These are phyloP conservation scores for Candolleomyces aberdarensis DNA, from an alignment of 768 basidiomycete species.

Conservation along the genomic window DNA sequence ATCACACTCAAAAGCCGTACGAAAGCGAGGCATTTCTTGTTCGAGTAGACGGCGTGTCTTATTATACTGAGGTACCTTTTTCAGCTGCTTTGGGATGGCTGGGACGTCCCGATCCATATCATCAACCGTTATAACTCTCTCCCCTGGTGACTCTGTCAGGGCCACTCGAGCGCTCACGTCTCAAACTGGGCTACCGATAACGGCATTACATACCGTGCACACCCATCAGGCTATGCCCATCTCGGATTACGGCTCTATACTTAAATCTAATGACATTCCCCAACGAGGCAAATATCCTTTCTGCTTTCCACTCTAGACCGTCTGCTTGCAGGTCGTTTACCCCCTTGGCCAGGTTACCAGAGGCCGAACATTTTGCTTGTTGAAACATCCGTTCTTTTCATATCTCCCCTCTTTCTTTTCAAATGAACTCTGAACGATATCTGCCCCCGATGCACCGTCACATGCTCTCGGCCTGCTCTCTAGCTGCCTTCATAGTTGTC, in stretches of 20 bases:
- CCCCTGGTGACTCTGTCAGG: no score
- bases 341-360: neutral
- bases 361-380: neutral
- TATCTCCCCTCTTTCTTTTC: neutral
- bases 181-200: no score
- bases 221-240: neutral
- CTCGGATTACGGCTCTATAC: neutral
- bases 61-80: no score
- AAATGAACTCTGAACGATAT: conserved; percentile 1
- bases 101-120: no score
- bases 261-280: neutral
- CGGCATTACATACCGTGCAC: no score
- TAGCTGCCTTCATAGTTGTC: conserved; percentile 10
- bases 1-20: no score
- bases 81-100: no score
- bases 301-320: neutral
- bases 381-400: conserved; percentile 4
- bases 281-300: neutral
- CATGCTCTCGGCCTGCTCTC: conserved; percentile 8
- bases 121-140: no score
- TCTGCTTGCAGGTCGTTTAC: neutral
- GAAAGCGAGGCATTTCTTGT: no score
- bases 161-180: no score
- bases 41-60: no score
- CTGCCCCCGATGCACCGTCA: conserved; percentile 11